These are phyloP conservation scores for Zizania latifolia DNA, from an alignment of 176 grass and related monocot genomes.

Conservation along the genomic window DNA sequence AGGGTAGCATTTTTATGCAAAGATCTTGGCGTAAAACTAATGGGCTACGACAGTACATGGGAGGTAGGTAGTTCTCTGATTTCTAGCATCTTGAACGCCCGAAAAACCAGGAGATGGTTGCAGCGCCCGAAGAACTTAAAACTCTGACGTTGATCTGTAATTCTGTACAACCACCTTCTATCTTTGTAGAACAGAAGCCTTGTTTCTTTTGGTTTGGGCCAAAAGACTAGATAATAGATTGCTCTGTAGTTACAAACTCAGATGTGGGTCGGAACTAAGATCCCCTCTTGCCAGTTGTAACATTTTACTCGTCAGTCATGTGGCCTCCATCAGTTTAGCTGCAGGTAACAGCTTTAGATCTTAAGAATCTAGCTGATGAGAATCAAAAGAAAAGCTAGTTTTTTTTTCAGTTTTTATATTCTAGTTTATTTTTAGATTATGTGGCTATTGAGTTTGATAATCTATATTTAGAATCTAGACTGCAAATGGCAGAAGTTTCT, in stretches of 20 bases:
- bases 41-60: constrained; percentile 59
- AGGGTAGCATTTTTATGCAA: constrained; percentile 59
- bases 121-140: constrained; percentile 33
- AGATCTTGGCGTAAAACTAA: constrained; percentile 56
- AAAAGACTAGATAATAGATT: not conserved
- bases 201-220: not conserved
- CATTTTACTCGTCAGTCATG: no score
- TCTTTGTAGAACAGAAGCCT: constrained; percentile 4
- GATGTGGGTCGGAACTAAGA: not conserved
- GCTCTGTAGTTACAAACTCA: not conserved
- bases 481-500: no score
- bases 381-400: no score
- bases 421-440: no score
- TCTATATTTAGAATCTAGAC: no score
- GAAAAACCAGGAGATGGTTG: constrained; percentile 42
- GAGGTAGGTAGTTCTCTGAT: constrained; percentile 46
- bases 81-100: constrained; percentile 46
- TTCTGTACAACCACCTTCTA: not conserved
- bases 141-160: constrained; percentile 3
- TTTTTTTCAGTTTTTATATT: no score
- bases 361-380: no score
- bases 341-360: no score
- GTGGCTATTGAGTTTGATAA: no score
- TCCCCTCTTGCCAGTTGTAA: no score
- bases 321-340: no score